Evolutionary conservation across 345 rosid genomes (phyloP).

Genomic region (Barbarea vulgaris): DNA sequence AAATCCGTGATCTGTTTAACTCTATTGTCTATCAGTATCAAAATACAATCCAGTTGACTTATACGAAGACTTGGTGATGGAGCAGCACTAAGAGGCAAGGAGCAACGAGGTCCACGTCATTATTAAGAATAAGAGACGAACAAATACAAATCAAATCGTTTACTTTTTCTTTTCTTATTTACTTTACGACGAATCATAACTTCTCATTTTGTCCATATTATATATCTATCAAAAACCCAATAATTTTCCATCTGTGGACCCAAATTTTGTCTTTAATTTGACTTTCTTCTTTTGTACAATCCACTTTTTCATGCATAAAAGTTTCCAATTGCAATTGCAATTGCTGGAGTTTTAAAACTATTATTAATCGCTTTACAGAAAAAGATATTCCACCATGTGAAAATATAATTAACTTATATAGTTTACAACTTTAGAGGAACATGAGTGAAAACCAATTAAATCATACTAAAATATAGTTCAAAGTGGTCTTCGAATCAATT

Average conservation of each 20-base stretch:
- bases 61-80: not conserved
- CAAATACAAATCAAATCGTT: conserved; percentile 20
- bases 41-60: conserved; percentile 23
- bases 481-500: not conserved
- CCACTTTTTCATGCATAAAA: conserved; percentile 23
- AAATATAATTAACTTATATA: not conserved
- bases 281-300: conserved; percentile 11
- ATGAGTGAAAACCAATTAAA: not conserved
- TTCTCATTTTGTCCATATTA: too few species aligned
- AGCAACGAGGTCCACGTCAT: conserved; percentile 28
- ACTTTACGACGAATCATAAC: too few species aligned
- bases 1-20: too few species aligned
- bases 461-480: not conserved
- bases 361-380: not conserved
- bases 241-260: conserved; percentile 23
- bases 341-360: not conserved
- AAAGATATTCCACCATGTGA: not conserved
- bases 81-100: conserved; percentile 20
- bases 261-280: not conserved
- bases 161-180: too few species aligned
- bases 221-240: too few species aligned
- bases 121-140: not conserved
- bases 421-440: not conserved
- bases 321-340: conserved; percentile 1
- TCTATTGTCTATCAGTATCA: not conserved